Conservation (phyloP, 140 eudicot species). For the Cichorium intybus region DNA sequence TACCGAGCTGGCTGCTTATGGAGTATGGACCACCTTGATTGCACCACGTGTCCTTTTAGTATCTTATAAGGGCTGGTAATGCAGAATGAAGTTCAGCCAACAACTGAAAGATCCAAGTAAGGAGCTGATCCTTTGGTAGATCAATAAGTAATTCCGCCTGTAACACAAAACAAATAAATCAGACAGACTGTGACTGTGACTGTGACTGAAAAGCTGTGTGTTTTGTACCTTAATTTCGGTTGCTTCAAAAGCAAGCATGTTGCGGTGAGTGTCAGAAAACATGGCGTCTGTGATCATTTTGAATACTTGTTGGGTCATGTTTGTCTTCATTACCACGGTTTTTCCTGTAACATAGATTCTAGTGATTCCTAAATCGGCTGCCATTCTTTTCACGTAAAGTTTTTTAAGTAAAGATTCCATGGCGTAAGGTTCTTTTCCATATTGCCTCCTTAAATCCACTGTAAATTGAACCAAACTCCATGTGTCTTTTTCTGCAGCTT, state of each 20-base stretch:
- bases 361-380: constrained; percentile 87
- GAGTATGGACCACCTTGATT: constrained; percentile 19
- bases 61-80: constrained; percentile 78
- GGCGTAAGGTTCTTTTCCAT: constrained; percentile 95
- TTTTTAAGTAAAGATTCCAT: constrained; percentile 88
- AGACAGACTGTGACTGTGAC: neutral
- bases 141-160: constrained; percentile 93
- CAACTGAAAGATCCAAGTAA: constrained; percentile 89
- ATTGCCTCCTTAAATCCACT: constrained; percentile 69
- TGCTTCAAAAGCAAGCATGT: constrained; percentile 58
- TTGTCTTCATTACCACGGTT: constrained; percentile 77
- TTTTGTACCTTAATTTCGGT: constrained; percentile 66
- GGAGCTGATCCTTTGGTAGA: constrained; percentile 90
- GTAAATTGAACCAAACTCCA: constrained; percentile 75
- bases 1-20: constrained; percentile 24
- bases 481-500: constrained; percentile 76
- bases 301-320: constrained; percentile 69
- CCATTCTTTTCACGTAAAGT: constrained; percentile 91
- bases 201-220: neutral
- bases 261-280: constrained; percentile 60
- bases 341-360: constrained; percentile 79
- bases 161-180: constrained; percentile 7
- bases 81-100: constrained; percentile 80
- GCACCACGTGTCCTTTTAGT: constrained; percentile 32
- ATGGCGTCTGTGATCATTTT: constrained; percentile 75